Base-by-base conservation (phyloP, 1,284 basidiomycete genomes). In the Rhodotorula mucilaginosa region DNA sequence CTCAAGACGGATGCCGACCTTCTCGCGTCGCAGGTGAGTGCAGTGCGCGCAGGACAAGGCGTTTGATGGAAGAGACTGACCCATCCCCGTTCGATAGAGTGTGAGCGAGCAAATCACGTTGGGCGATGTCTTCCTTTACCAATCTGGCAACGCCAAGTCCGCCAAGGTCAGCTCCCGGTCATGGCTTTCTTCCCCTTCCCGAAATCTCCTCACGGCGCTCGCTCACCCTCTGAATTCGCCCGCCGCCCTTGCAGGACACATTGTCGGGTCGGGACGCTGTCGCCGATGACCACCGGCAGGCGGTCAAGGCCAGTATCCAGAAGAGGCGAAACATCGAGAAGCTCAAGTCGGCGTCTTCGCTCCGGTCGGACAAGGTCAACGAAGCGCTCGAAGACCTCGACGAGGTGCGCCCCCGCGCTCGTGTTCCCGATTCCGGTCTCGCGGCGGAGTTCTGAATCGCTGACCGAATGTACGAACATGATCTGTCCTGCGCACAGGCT, bases 361-460 rank as follows among this genome's bases (percentile, higher is more conserved):
- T 97, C 71, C 87, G 89, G 68, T 86, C 90, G 18, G 88, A 91
- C 69, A 89, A 88, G 69, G 95, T 96, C 7, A 93, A 97, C 80
- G 93, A 96, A 78, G 93, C 94, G 0, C 82, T 97, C 60, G 91
- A 92, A 79, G 94, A 97, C 72, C 88, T 97, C 83, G 90, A 95
- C 81, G 93, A 97, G 87, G 92, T 92, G 66, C 71, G 82, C 78
- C 56, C 5, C 47, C 60, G 8, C 19, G 4, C 54, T 26, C 39
- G 2, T 44, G 39, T 44, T 12, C 10, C 39, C 2, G 39, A n/a
- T 44, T 44, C 2, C 39, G 8, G 39, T 44, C 10, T 44, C 39
- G 39, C 39, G 8, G 39, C 2, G 2, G 10, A 13, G 39, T 44
- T 44, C 39, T 44, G 39, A 6, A 13, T 12, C 39, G 39, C 39